Conservation (phyloP, 192 early-diverging fungal genomes). For the Gigaspora rosea region DNA sequence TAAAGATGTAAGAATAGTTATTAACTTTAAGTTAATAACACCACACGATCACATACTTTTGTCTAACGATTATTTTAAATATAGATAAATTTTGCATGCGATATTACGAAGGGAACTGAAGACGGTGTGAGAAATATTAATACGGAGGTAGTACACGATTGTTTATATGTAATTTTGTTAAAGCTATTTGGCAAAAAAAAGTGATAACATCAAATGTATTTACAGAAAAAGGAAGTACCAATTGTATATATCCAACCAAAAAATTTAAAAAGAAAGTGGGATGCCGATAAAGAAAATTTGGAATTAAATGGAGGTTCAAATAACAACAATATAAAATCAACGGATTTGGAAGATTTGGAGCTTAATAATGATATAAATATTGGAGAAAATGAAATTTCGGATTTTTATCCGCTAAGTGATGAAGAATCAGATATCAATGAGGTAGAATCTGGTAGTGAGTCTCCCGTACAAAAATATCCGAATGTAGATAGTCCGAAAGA, state of each 20-base stretch:
- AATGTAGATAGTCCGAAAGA: slow-evolving; percentile 2
- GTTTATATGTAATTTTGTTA: slow-evolving; percentile 18
- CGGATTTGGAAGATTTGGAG: not conserved
- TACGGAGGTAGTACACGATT: not conserved
- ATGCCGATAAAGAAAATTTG: slow-evolving; percentile 5
- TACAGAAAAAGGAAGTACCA: not conserved
- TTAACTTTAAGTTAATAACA: too few relatives aligned
- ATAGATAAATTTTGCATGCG: not conserved
- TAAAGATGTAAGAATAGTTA: too few relatives aligned
- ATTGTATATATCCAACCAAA: not conserved
- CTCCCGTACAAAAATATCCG: not conserved
- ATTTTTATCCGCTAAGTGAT: not conserved
- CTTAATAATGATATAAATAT: slow-evolving; percentile 1
- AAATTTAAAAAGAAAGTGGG: not conserved
- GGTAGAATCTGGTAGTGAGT: not conserved
- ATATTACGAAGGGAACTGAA: slow-evolving; percentile 8
- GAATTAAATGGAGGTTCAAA: not conserved
- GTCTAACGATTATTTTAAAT: slow-evolving; percentile 2
- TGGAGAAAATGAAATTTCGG: not conserved
- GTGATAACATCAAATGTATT: slow-evolving; percentile 1
- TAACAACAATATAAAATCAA: not conserved
- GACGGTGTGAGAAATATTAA: slow-evolving; percentile 25
- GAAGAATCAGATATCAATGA: not conserved
- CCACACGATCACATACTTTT: not conserved
- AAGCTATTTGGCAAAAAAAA: slow-evolving; percentile 13